Evolutionary conservation across 306 rosid species (phyloP), one percentile per base, ranked within the genome.

Genomic region (Rubus parviflorus): DNA sequence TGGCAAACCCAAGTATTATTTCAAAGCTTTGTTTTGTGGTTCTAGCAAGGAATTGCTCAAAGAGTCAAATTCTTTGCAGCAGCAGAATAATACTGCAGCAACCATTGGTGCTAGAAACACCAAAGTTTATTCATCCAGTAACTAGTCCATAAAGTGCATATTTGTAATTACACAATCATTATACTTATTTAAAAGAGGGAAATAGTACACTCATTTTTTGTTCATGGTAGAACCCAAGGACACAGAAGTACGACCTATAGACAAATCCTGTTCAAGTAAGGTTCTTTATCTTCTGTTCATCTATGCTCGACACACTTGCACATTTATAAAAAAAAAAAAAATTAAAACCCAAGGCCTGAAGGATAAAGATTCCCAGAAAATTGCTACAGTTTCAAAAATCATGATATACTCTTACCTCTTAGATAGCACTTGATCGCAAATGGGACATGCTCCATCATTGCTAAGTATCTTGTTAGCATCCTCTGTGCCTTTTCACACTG

Each of bases 351-450:
- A 37, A 38, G 20, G 47, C 20, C 25, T 47, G 54, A 75, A 76
- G 68, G 67, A 61, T 62, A 70, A 46, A 68, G 51, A 66, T 46
- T 23, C 58, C 74, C 19, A 78, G 43, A 71, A 25, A 77, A 8
- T 42, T 25, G 58, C 23, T 56, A 13, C 48, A 22, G 65, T 35
- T 30, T 51, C 45, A 45, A 69, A 77, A 52, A 76, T 57, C 63
- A 19, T 30, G 4, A 22, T 6, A 5, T 12, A 7, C 51, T 63
- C 71, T 72, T 84, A 95, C 98, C 98, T 92, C 89, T 95, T 95
- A 47, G 98, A 95, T 82, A 95, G 98, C 77, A 92, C 98, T 86
- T 92, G 98, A 85, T 96, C 99, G 76, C 99, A 91, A 74, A 92
- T 77, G 37, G 98, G 99, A 79, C 99, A 96, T 48, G 92, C 91